Evolutionary conservation across 192 early-diverging fungal genomes (phyloP).

Genomic region (Geranomyces michiganensis): DNA sequence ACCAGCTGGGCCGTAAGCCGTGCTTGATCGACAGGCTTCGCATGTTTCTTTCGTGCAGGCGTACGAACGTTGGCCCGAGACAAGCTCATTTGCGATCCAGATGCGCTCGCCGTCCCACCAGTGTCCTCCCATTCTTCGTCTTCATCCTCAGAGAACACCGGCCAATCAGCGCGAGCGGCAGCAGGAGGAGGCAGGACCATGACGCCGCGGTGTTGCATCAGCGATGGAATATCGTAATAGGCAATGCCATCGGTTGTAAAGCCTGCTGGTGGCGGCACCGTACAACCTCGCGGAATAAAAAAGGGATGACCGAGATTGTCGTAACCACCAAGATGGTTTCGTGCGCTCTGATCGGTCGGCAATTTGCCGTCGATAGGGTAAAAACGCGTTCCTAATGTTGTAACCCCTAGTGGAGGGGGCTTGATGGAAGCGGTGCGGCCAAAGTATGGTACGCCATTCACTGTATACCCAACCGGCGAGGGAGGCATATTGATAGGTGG

Average conservation of each 20-base stretch:
- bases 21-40: slow-evolving; percentile 26
- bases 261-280: slow-evolving; percentile 52
- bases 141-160: slow-evolving; percentile 44
- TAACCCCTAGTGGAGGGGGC: slow-evolving; percentile 53
- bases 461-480: slow-evolving; percentile 54
- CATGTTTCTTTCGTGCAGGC: slow-evolving; percentile 9
- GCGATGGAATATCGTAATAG: slow-evolving; percentile 59
- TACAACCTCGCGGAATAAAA: slow-evolving; percentile 60
- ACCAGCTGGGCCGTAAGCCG: slow-evolving; percentile 43
- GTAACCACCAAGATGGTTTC: slow-evolving; percentile 59
- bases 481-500: slow-evolving; percentile 54
- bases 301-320: slow-evolving; percentile 62
- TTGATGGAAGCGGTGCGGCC: slow-evolving; percentile 52
- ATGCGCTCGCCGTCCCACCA: slow-evolving; percentile 1
- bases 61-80: neutral
- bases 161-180: slow-evolving; percentile 40
- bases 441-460: slow-evolving; percentile 52
- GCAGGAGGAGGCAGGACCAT: slow-evolving; percentile 46
- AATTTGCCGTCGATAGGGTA: slow-evolving; percentile 48
- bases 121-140: slow-evolving; percentile 37
- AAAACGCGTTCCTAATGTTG: slow-evolving; percentile 52
- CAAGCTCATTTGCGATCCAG: slow-evolving; percentile 5
- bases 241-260: slow-evolving; percentile 62
- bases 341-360: slow-evolving; percentile 23
- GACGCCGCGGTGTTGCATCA: slow-evolving; percentile 54